These are phyloP conservation scores for Ormosia semicastrata DNA, from an alignment of 306 rosid genomes.

Conservation along the genomic window DNA sequence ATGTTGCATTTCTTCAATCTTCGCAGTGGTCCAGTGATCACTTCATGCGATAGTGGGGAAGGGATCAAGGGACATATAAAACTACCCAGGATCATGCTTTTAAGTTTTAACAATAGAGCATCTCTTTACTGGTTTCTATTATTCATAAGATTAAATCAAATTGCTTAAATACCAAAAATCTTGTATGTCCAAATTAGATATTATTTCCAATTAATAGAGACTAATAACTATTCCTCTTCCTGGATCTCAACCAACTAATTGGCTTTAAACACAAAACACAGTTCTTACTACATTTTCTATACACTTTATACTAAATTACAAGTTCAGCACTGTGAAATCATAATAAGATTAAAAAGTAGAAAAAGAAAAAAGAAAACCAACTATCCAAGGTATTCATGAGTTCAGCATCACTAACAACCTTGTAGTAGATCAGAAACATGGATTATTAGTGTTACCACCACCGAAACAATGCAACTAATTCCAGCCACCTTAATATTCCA, in stretches of 20 bases:
- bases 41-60: not conserved
- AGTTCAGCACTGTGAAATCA: not conserved
- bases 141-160: conserved; percentile 1
- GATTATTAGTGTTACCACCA: not conserved
- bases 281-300: not conserved
- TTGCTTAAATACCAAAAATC: not conserved
- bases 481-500: conserved; percentile 1
- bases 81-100: conserved; percentile 5
- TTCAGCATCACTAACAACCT: not conserved
- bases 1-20: conserved; percentile 4
- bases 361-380: not conserved
- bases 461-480: not conserved
- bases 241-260: not conserved
- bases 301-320: conserved; percentile 3
- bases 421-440: not conserved
- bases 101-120: conserved; percentile 20
- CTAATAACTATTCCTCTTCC: not conserved
- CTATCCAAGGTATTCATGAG: not conserved
- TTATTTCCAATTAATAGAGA: not conserved
- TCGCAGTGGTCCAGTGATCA: not conserved
- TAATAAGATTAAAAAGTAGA: not conserved
- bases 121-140: not conserved
- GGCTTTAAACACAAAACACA: not conserved
- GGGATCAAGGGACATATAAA: not conserved
- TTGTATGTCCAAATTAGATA: not conserved